Base-by-base conservation (phyloP, 148 eudicot species). In the Euryodendron excelsum region DNA sequence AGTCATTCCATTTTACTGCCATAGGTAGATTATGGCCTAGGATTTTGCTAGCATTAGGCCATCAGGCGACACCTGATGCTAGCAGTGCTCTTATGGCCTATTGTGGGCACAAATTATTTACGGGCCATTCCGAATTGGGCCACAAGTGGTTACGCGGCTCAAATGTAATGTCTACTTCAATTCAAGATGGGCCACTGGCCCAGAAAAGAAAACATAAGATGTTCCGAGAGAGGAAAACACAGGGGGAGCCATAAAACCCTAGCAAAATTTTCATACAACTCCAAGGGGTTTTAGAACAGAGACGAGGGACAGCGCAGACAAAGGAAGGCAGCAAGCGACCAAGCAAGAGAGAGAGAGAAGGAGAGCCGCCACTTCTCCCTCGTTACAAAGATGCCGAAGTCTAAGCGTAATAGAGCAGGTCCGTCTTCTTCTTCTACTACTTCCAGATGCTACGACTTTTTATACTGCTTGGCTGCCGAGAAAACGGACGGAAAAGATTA, bases 361-460 rank as follows among this genome's bases (percentile, higher is more conserved):
- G 44, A 20, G 55, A 11, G 71, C 77, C 17, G 34, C 63, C 25
- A 6, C 0, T 47, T 62, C 53, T 21, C 5, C 28, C 11, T 20
- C 27, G 9, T 10, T 2, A 37, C 78, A 39, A 75, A 79, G 69
- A 92, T 93, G 97, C 97, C 97, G 74, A 93, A 93, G 74, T 93
- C 97, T 15, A 93, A 93, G 90, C 92, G 97, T 76, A 81, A 93
- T 59, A 86, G 85, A 55, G 27, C 85, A 79, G 97, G 97, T 90
- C 79, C 5, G 34, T 59, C 33, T 53, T 64, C 28, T 21, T 69
- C 67, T 34, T 33, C 37, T 18, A 44, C 25, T 41, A 18, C 63
- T 2, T 48, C 9, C 0, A 60, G 34, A 0, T 68, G 2, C 0
- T 34, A 5, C 55, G 12, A 50, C 34, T 73, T 65, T 18, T 17